These are phyloP conservation scores for Aegilops tauschii DNA, from an alignment of 176 grass and related monocot species.

Conservation along the genomic window DNA sequence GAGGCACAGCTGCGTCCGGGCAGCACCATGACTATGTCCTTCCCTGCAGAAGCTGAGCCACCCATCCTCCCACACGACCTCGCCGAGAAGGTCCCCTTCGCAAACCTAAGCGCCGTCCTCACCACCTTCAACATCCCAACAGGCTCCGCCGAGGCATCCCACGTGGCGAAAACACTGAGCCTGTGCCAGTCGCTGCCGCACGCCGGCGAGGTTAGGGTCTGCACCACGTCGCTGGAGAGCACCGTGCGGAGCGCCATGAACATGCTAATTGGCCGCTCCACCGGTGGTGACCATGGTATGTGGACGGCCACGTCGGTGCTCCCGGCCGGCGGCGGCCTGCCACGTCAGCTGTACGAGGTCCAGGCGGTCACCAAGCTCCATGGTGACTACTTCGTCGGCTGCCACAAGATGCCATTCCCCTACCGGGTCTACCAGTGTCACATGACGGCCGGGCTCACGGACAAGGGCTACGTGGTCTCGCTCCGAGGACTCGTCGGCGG, in stretches of 20 bases:
- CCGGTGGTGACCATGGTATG: too few relatives aligned
- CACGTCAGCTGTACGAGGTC: background rate
- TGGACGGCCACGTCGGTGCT: background rate
- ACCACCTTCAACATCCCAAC: background rate
- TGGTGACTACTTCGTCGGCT: background rate
- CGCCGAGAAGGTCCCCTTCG: background rate
- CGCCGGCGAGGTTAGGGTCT: background rate
- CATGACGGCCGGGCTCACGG: background rate
- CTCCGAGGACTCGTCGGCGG: background rate
- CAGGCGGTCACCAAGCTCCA: background rate
- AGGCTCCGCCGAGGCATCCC: background rate
- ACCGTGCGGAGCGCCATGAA: background rate
- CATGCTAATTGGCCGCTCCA: background rate
- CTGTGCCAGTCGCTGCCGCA: background rate
- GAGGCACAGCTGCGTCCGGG: background rate
- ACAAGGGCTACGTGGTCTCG: background rate
- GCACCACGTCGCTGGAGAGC: background rate
- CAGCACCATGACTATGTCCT: background rate
- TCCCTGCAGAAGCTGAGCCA: background rate
- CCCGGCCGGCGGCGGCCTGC: background rate
- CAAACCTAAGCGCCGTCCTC: background rate
- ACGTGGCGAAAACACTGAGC: background rate
- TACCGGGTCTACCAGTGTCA: constrained; percentile 21
- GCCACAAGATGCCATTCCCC: background rate
- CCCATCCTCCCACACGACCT: background rate